Percentiles rank a stretch among this genome's conserved stretches.
These are phyloP conservation scores for Xerocomellus chrysenteron DNA, from an alignment of 768 basidiomycete genomes.

Conservation along the genomic window DNA sequence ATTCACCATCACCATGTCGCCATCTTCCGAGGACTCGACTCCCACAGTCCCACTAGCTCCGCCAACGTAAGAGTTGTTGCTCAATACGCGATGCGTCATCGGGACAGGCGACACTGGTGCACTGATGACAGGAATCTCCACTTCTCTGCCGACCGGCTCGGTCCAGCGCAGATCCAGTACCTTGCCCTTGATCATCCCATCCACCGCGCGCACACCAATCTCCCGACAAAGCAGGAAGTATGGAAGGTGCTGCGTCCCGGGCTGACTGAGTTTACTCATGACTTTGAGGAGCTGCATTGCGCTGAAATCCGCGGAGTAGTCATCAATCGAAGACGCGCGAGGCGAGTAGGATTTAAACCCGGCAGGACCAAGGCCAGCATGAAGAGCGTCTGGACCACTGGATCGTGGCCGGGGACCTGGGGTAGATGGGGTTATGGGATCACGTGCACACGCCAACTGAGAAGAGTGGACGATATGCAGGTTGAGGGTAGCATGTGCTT, in stretches of 20 bases:
- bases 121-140: slow-evolving; percentile 29
- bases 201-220: slow-evolving; percentile 79
- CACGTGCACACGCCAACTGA: slow-evolving; percentile 46
- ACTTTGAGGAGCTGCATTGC: slow-evolving; percentile 79
- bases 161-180: slow-evolving; percentile 79
- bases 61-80: slow-evolving; percentile 27
- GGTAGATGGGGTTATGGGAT: slow-evolving; percentile 32
- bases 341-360: slow-evolving; percentile 58
- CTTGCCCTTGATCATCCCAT: slow-evolving; percentile 79
- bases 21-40: slow-evolving; percentile 39
- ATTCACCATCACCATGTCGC: slow-evolving; percentile 49
- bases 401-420: slow-evolving; percentile 35
- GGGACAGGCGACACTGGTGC: slow-evolving; percentile 28
- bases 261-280: slow-evolving; percentile 73
- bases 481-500: slow-evolving; percentile 80
- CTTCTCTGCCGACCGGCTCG: slow-evolving; percentile 62
- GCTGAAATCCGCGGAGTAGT: slow-evolving; percentile 66
- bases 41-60: slow-evolving; percentile 44
- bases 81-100: slow-evolving; percentile 28
- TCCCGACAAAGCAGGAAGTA: slow-evolving; percentile 84
- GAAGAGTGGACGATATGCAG: slow-evolving; percentile 86
- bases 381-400: slow-evolving; percentile 49
- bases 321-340: slow-evolving; percentile 34
- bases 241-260: slow-evolving; percentile 60
- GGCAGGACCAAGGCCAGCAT: slow-evolving; percentile 58